Evolutionary conservation across 257 asterid species (phyloP), one percentile per base, ranked within the genome.

Genomic region (Fraxinus excelsior): DNA sequence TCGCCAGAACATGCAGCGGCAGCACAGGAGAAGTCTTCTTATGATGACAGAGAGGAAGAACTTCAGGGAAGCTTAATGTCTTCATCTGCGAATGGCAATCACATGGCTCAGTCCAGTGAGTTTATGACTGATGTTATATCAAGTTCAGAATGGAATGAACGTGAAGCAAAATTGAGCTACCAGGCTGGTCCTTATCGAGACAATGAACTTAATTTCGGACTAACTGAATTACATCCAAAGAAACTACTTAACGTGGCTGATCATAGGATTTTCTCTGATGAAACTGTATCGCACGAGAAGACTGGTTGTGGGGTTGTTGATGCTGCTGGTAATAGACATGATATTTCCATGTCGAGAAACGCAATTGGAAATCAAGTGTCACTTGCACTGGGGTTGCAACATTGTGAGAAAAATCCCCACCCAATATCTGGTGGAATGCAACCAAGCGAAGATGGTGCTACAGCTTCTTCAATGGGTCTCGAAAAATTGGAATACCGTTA

Each of bases 361-460:
- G 16, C 79, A 0, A 77, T 40, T 56, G 79, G 82, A 70, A 76
- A 72, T 70, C 90, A 81, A 73, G 89, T 90, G 13, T 88, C 96
- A 5, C 91, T 90, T 34, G 91, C 92, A 10, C 86, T 90, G 1
- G 91, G 91, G 26, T 74, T 88, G 80, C 86, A 81, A 73, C 80
- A 83, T 44, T 67, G 79, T 40, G 83, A 82, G 77, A 73, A 80
- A 40, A 88, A 79, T 37, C 46, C 75, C 58, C 79, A 72, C 64
- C 71, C 83, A 25, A 40, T 74, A 51, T 69, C 74, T 31, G 82
- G 81, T 56, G 78, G 76, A 66, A 67, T 76, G 23, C 82, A 74
- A 66, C 58, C 77, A 25, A 80, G 71, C 21, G 84, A 67, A 49
- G 82, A 80, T 18, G 83, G 81, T 26, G 80, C 73, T 29, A 70